These are phyloP conservation scores for Elasticomyces elasticus DNA, from an alignment of 495 filamentous ascomycete species.

Conservation along the genomic window DNA sequence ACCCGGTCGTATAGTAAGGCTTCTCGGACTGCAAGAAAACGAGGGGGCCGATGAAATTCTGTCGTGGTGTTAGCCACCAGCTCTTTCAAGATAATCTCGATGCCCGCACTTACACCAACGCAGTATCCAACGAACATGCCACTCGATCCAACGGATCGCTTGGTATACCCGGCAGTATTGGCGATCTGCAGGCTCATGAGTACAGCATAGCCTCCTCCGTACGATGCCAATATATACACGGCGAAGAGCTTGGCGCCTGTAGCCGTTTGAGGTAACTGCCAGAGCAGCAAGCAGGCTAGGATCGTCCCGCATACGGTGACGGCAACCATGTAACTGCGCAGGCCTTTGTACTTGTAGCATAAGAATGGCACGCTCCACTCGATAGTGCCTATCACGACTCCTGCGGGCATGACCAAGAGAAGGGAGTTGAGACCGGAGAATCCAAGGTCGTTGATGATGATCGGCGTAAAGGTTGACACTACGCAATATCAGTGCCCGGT, in stretches of 20 bases:
- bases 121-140: slow-evolving; percentile 37
- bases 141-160: slow-evolving; percentile 26
- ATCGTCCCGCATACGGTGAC: slow-evolving; percentile 21
- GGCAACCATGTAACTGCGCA: slow-evolving; percentile 18
- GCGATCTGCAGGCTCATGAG: slow-evolving; percentile 38
- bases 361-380: slow-evolving; percentile 32
- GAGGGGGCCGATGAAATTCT: slow-evolving; percentile 24
- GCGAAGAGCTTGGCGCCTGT: slow-evolving; percentile 38
- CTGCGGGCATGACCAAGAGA: slow-evolving; percentile 35
- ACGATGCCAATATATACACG: slow-evolving; percentile 31
- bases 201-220: slow-evolving; percentile 25
- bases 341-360: slow-evolving; percentile 21
- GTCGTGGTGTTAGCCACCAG: neutral
- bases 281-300: slow-evolving; percentile 30
- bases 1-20: neutral
- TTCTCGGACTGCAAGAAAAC: neutral
- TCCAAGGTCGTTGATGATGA: slow-evolving; percentile 39
- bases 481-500: slow-evolving; percentile 10
- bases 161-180: slow-evolving; percentile 41
- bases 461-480: slow-evolving; percentile 34
- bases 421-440: slow-evolving; percentile 38
- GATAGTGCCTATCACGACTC: slow-evolving; percentile 32
- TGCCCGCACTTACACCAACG: slow-evolving; percentile 22
- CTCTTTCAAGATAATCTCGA: neutral
- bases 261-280: slow-evolving; percentile 28